Evolutionary conservation across 192 early-diverging fungal genomes (phyloP), one percentile per base, ranked within the genome.

Genomic region (Coemansia sp.): DNA sequence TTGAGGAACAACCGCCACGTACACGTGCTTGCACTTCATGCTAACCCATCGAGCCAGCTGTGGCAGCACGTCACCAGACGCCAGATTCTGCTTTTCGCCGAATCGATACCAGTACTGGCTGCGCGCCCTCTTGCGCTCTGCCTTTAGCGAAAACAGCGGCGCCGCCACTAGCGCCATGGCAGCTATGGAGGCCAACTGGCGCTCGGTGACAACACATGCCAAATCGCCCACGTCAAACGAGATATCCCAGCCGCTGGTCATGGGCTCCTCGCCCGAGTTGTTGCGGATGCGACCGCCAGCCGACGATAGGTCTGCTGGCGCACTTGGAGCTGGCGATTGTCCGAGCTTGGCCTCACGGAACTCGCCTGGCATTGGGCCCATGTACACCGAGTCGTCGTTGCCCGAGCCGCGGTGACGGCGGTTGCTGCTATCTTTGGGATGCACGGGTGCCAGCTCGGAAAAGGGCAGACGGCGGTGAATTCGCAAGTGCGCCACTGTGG

Each of bases 331-430:
- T 21, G 39, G 42, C 2, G 56, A 22, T 8, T 43, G 55, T 19
- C 24, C 22, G 10, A 62, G 38, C 42, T 58, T 71, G 10, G 42
- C 66, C 42, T 74, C 65, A 17, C 78, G 72, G 34, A 81, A 81
- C 55, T 71, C 78, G 61, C 78, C 78, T 4, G 78, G 78, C 78
- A 81, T 81, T 8, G 78, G 72, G 7, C 78, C 78, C 72, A 81
- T 71, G 52, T 81, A 81, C 17, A 68, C 44, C 18, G 78, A 67
- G 44, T 75, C 78, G 6, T 50, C 63, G 14, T 18, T 52, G 10
- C 36, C 43, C 12, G 70, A 55, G 14, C 39, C 38, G 19, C 50
- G 19, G 19, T 33, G 32, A 26, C 35, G 39, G 24, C 37, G 38
- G 10, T 35, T 48, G 34, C 22, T 22, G 17, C 17, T 22, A 21